phyloP scores from a whole-genome alignment of 805 yeast species.

The Candida dajiaensis region DNA sequence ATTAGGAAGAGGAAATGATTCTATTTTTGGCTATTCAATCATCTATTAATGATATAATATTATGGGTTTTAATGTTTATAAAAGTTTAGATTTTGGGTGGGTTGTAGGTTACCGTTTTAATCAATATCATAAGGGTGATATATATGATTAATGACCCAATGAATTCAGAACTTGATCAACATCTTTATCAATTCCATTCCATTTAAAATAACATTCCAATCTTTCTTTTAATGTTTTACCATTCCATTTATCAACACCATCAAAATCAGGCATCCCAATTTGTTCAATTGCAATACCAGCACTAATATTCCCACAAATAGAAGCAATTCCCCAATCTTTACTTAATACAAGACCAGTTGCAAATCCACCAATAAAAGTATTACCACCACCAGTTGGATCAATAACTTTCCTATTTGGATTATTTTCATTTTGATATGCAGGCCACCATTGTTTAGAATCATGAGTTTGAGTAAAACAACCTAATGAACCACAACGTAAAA shows the following conservation, averaged over 20 bases:
- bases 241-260: constrained; percentile 55
- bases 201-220: constrained; percentile 32
- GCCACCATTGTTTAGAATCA: constrained; percentile 39
- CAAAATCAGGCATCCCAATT: constrained; percentile 58
- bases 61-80: no score
- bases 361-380: constrained; percentile 80
- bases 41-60: no score
- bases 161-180: background rate
- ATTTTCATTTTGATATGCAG: constrained; percentile 62
- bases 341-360: constrained; percentile 53
- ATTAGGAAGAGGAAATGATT: no score
- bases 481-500: constrained; percentile 68
- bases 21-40: no score
- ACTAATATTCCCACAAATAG: constrained; percentile 65
- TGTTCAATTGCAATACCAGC: constrained; percentile 82
- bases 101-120: no score
- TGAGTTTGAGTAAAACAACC: constrained; percentile 53
- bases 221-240: constrained; percentile 42
- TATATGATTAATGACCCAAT: no score
- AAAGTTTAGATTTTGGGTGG: no score
- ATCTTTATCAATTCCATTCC: constrained; percentile 11
- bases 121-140: no score
- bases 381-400: constrained; percentile 96
- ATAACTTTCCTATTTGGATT: constrained; percentile 38
- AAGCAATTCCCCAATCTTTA: constrained; percentile 44